A percentile compares a stretch with the other conserved stretches of the same genome.
phyloP scores from a whole-genome alignment of 768 basidiomycete species.

The Asterophora lycoperdoides region DNA sequence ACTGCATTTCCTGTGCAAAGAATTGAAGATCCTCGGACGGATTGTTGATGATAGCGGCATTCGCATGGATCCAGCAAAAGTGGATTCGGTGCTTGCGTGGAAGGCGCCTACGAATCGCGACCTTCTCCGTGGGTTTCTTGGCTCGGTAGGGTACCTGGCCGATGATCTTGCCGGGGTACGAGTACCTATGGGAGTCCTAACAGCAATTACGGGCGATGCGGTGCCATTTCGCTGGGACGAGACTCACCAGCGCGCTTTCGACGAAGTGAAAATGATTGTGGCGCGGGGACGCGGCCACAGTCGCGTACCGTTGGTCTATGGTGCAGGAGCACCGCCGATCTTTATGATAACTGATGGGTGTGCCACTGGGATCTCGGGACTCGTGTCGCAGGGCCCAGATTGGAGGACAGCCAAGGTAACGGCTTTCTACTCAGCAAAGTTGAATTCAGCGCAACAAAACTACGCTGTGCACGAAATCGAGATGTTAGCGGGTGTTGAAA shows the following conservation, averaged over 20 bases:
- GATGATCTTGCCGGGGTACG: conserved; percentile 20
- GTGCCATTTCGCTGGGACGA: conserved; percentile 23
- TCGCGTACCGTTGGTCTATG: conserved; percentile 20
- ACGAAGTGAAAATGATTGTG: conserved; percentile 29
- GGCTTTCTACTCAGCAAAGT: conserved; percentile 30
- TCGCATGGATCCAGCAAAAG: conserved; percentile 37
- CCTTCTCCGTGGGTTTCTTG: conserved; percentile 29
- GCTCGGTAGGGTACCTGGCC: conserved; percentile 33
- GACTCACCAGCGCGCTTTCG: conserved; percentile 27
- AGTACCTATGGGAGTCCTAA: conserved; percentile 29
- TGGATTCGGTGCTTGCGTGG: conserved; percentile 28
- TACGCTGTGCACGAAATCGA: conserved; percentile 39
- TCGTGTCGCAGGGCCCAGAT: conserved; percentile 25
- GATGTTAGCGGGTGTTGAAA: conserved; percentile 33
- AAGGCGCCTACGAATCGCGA: conserved; percentile 24
- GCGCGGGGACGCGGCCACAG: conserved; percentile 17
- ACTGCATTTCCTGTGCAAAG: conserved; percentile 18
- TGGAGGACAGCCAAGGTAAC: conserved; percentile 30
- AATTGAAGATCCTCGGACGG: conserved; percentile 30
- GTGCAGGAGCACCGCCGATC: conserved; percentile 14
- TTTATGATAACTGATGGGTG: conserved; percentile 31
- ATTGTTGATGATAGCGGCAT: conserved; percentile 31
- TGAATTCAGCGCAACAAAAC: conserved; percentile 30
- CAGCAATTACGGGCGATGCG: conserved; percentile 13
- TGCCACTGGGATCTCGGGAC: conserved; percentile 24